Evolutionary conservation across 805 yeast genomes (phyloP).

Genomic region (Sugiyamaella lignohabitans): DNA sequence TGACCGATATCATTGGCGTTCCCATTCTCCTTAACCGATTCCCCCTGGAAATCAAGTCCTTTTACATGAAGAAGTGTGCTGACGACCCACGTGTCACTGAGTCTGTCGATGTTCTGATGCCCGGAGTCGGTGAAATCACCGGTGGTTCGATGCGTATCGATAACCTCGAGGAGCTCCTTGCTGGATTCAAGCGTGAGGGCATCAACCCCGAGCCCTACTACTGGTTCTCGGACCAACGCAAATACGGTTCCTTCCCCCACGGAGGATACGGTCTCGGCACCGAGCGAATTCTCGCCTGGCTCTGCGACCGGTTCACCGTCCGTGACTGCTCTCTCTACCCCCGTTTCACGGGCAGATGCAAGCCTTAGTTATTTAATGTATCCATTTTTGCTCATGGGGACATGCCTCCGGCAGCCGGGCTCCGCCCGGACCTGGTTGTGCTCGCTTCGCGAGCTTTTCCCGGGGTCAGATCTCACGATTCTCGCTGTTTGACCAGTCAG

Average conservation of each 20-base stretch:
- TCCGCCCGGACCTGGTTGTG: neutral
- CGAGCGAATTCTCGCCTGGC: constrained; percentile 97
- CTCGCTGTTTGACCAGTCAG: too few species aligned
- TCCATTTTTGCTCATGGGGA: neutral
- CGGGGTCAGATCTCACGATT: too few species aligned
- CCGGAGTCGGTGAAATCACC: constrained; percentile 96
- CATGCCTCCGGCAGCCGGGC: neutral
- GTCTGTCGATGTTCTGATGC: constrained; percentile 97
- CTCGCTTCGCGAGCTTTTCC: too few species aligned
- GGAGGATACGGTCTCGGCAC: constrained; percentile 99
- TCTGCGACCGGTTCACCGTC: constrained; percentile 95
- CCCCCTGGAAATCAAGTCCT: constrained; percentile 96
- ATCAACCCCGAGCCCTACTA: constrained; percentile 79
- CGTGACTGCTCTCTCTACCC: constrained; percentile 98
- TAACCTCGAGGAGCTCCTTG: constrained; percentile 72
- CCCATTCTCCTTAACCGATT: constrained; percentile 90
- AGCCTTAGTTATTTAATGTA: constrained; percentile 50
- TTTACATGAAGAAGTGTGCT: constrained; percentile 90
- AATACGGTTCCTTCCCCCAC: constrained; percentile 96
- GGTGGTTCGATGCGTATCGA: constrained; percentile 99
- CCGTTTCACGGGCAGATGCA: constrained; percentile 96
- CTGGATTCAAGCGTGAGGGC: constrained; percentile 88
- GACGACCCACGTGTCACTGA: constrained; percentile 96
- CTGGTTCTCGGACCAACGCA: constrained; percentile 94
- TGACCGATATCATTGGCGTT: constrained; percentile 90